Percentiles rank a stretch among this genome's conserved stretches.
Conservation (phyloP, 2,329 filamentous ascomycete genomes). For the Zalaria sp. region DNA sequence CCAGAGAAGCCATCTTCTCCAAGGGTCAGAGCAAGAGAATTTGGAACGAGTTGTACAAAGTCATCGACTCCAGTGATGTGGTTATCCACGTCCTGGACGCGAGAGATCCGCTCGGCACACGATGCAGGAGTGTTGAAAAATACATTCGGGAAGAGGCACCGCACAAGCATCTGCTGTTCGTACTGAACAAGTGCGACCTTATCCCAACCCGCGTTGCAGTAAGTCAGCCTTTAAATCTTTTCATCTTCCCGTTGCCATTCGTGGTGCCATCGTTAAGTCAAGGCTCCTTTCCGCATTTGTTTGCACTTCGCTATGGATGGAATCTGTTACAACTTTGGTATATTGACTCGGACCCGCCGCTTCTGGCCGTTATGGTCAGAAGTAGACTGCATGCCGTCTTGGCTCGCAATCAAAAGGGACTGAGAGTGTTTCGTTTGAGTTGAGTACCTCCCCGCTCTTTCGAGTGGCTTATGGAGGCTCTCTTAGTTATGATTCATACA, state of each 20-base stretch:
- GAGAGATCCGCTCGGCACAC: constrained; percentile 75
- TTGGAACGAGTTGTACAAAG: constrained; percentile 88
- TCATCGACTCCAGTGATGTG: constrained; percentile 90
- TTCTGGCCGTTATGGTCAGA: constrained; percentile 46
- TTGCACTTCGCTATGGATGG: constrained; percentile 53
- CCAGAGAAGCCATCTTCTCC: constrained; percentile 62
- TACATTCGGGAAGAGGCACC: constrained; percentile 87
- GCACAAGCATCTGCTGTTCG: constrained; percentile 87
- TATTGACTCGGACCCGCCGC: constrained; percentile 63
- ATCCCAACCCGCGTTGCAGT: constrained; percentile 88
- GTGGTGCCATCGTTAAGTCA: constrained; percentile 78
- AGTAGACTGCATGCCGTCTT: constrained; percentile 77
- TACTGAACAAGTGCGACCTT: constrained; percentile 84
- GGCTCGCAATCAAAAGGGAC: constrained; percentile 61
- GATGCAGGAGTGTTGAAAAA: constrained; percentile 82
- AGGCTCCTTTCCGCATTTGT: constrained; percentile 52
- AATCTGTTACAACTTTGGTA: constrained; percentile 99
- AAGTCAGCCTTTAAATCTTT: constrained; percentile 39
- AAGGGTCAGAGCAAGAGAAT: constrained; percentile 94
- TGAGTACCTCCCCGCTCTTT: constrained; percentile 63
- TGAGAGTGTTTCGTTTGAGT: constrained; percentile 89
- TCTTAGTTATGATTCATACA: constrained; percentile 99
- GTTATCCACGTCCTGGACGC: constrained; percentile 91
- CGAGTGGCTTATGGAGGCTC: constrained; percentile 56
- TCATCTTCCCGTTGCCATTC: constrained; percentile 12